These are phyloP conservation scores for Aspergillus neotritici DNA, from an alignment of 2,329 filamentous ascomycete genomes.

Conservation along the genomic window DNA sequence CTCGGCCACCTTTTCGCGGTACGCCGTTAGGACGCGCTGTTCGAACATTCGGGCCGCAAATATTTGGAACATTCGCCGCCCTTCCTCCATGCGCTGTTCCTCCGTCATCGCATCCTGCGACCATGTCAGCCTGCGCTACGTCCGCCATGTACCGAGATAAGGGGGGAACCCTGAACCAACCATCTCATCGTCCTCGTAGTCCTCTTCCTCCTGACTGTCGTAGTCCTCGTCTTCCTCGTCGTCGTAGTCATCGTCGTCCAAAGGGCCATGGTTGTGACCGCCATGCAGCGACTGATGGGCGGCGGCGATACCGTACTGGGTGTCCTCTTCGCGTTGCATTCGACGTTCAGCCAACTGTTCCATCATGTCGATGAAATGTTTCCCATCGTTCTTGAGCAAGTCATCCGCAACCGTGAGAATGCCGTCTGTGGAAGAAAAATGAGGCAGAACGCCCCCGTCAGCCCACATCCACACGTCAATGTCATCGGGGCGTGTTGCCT, in stretches of 20 bases:
- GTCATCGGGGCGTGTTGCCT: constrained; percentile 7
- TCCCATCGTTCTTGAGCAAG: constrained; percentile 95
- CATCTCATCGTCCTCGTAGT: constrained; percentile 62
- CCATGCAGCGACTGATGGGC: constrained; percentile 57
- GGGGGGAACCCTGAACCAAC: constrained; percentile 34
- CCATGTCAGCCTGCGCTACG: constrained; percentile 32
- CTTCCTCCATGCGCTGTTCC: constrained; percentile 98
- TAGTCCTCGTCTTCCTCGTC: constrained; percentile 68
- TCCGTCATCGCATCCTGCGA: constrained; percentile 89
- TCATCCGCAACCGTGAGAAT: constrained; percentile 98
- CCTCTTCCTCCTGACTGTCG: constrained; percentile 58
- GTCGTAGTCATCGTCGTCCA: constrained; percentile 68
- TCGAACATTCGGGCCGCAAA: constrained; percentile 99
- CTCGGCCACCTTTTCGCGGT: constrained; percentile 90
- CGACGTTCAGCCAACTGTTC: constrained; percentile 94
- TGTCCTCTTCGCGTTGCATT: constrained; percentile 94
- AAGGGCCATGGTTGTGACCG: constrained; percentile 69
- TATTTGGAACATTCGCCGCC: constrained; percentile 97
- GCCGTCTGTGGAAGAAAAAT: constrained; percentile 60
- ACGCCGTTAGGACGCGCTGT: constrained; percentile 92
- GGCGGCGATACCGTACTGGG: constrained; percentile 60
- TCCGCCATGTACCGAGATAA: constrained; percentile 2
- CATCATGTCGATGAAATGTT: constrained; percentile 99
- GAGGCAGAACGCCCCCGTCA: constrained; percentile 9
- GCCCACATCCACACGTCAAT: constrained; percentile 6